Evolutionary conservation across 1,284 basidiomycete genomes (phyloP).

Genomic region (Retiboletus fuscus): DNA sequence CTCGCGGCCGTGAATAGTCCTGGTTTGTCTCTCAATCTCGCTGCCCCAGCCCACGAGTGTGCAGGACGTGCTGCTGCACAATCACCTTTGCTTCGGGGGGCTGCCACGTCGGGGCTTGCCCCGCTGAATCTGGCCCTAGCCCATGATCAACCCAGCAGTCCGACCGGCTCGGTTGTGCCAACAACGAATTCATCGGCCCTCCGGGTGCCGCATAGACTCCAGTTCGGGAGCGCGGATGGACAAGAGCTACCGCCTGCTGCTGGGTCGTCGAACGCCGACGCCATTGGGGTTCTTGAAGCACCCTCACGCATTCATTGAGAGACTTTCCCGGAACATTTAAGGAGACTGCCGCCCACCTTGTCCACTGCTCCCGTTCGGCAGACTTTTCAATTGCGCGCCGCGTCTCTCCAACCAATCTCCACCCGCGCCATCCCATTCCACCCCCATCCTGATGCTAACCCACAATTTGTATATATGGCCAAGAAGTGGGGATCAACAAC

Average conservation of each 20-base stretch:
- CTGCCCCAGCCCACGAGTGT: conserved; percentile 59
- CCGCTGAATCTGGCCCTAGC: conserved; percentile 50
- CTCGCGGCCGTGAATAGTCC: conserved; percentile 79
- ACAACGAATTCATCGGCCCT: conserved; percentile 72
- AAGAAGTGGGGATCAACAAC: conserved; percentile 87
- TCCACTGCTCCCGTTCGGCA: conserved; percentile 64
- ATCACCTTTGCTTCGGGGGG: conserved; percentile 49
- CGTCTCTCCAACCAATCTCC: conserved; percentile 69
- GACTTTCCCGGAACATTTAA: conserved; percentile 73
- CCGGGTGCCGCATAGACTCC: conserved; percentile 69
- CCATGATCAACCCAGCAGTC: conserved; percentile 71
- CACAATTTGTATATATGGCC: conserved; percentile 69
- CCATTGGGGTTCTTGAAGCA: conserved; percentile 79
- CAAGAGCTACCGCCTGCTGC: conserved; percentile 88
- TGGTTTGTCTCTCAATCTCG: conserved; percentile 65
- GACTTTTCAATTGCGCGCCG: conserved; percentile 57
- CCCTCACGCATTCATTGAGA: conserved; percentile 72
- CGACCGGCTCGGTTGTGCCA: conserved; percentile 79
- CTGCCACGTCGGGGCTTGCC: conserved; percentile 43
- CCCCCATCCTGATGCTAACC: conserved; percentile 11
- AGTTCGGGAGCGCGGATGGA: conserved; percentile 74
- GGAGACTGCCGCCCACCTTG: conserved; percentile 76
- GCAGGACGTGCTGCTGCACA: conserved; percentile 47
- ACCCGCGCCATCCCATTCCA: conserved; percentile 55
- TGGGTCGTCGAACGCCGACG: conserved; percentile 82